phyloP scores from a whole-genome alignment of 306 rosid genomes.

The Begonia masoniana region DNA sequence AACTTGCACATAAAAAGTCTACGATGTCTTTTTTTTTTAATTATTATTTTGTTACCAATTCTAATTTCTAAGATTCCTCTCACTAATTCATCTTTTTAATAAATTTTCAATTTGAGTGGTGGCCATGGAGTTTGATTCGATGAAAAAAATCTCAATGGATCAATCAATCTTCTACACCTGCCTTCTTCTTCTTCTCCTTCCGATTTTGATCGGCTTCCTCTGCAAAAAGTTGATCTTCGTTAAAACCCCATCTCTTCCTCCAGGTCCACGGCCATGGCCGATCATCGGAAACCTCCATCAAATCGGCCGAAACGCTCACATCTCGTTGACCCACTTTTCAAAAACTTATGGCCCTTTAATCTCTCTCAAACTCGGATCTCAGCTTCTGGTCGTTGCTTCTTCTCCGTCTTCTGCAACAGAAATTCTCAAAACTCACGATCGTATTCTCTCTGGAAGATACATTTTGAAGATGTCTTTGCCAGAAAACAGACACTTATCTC shows the following conservation, averaged over 20 bases:
- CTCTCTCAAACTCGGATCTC: slow-evolving; percentile 10
- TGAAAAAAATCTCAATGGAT: too few species aligned
- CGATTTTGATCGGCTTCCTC: too few species aligned
- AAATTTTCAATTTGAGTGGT: too few species aligned
- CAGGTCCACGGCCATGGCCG: slow-evolving; percentile 6
- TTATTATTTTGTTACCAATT: too few species aligned
- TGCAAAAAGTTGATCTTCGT: too few species aligned
- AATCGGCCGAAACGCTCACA: not conserved
- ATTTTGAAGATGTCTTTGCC: not conserved
- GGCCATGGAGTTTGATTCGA: too few species aligned
- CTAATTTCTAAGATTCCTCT: too few species aligned
- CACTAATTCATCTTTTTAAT: too few species aligned
- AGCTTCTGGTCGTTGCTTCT: slow-evolving; percentile 7
- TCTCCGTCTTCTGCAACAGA: slow-evolving; percentile 7
- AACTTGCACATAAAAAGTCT: too few species aligned
- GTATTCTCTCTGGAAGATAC: slow-evolving; percentile 4
- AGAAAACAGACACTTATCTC: not conserved
- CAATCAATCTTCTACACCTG: too few species aligned
- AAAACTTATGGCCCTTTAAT: slow-evolving; percentile 8
- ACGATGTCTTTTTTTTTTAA: too few species aligned
- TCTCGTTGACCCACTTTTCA: slow-evolving; percentile 4
- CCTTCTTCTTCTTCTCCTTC: too few species aligned
- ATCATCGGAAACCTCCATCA: slow-evolving; percentile 6
- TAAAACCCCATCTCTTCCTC: slow-evolving; percentile 8
- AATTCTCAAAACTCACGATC: slow-evolving; percentile 11